Conservation (phyloP, 2,329 filamentous ascomycete species). For the Pseudocercospora crystallina region DNA sequence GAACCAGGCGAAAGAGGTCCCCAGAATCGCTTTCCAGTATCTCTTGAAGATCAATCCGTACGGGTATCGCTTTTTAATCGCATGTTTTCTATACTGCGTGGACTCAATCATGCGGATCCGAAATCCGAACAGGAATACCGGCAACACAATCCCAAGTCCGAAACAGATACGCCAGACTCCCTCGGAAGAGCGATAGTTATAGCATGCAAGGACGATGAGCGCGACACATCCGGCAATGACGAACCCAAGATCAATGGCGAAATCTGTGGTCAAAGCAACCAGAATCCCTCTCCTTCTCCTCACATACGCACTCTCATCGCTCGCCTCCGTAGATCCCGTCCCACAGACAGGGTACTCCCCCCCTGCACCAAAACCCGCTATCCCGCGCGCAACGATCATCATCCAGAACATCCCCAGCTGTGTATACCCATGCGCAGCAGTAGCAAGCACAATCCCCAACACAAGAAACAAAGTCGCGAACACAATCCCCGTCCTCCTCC, state of each 20-base stretch:
- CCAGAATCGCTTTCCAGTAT: conserved; percentile 69
- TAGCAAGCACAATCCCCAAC: conserved; percentile 48
- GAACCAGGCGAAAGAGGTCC: conserved; percentile 78
- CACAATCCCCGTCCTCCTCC: conserved; percentile 51
- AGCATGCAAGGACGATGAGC: conserved; percentile 50
- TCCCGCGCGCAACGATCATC: conserved; percentile 51
- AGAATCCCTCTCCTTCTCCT: conserved; percentile 23
- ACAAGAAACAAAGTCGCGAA: conserved; percentile 50
- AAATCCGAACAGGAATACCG: conserved; percentile 66
- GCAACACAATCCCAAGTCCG: conserved; percentile 73
- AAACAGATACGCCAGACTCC: conserved; percentile 80
- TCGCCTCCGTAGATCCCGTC: conserved; percentile 19
- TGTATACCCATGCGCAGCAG: conserved; percentile 45
- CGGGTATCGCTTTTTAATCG: conserved; percentile 60
- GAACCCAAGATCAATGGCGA: conserved; percentile 72
- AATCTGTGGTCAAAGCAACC: conserved; percentile 23
- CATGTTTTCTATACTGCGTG: conserved; percentile 70
- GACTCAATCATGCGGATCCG: conserved; percentile 70
- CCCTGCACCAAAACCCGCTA: conserved; percentile 34
- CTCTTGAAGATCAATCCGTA: conserved; percentile 56
- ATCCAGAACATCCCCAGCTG: conserved; percentile 54
- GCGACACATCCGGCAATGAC: conserved; percentile 77
- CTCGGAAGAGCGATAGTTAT: conserved; percentile 55
- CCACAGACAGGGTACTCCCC: conserved; percentile 38
- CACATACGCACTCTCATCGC: conserved; percentile 19